These are phyloP conservation scores for Pseudopediastrum boryanum DNA, from an alignment of 139 green algal species.

Conservation along the genomic window DNA sequence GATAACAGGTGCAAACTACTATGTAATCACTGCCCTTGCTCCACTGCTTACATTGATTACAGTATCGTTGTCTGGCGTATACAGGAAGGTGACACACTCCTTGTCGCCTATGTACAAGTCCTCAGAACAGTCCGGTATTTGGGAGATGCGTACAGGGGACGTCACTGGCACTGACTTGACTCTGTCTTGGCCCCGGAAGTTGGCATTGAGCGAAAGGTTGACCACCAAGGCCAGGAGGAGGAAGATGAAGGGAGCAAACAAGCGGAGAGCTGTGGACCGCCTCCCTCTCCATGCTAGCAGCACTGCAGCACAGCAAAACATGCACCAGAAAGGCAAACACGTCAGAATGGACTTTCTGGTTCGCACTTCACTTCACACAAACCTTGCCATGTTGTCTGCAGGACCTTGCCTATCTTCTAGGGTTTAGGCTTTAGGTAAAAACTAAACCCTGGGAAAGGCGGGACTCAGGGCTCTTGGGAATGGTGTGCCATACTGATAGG, in stretches of 20 bases:
- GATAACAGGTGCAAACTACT: too few species aligned
- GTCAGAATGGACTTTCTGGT: too few species aligned
- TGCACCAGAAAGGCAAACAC: not conserved
- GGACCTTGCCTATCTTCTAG: too few species aligned
- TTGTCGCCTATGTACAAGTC: conserved; percentile 68
- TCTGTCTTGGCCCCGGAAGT: conserved; percentile 34
- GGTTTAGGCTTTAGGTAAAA: too few species aligned
- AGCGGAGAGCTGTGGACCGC: conserved; percentile 71
- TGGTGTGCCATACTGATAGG: too few species aligned
- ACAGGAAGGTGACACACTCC: conserved; percentile 79
- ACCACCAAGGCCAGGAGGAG: conserved; percentile 85
- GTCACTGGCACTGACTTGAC: conserved; percentile 18
- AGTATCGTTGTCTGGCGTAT: conserved; percentile 59
- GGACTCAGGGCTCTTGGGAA: too few species aligned
- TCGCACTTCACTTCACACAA: too few species aligned
- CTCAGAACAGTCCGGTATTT: conserved; percentile 61
- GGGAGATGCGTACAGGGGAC: conserved; percentile 14
- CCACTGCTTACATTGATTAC: conserved; percentile 12
- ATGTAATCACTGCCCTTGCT: too few species aligned
- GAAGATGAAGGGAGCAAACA: conserved; percentile 84
- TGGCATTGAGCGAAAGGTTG: conserved; percentile 54
- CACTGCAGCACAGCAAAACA: conserved; percentile 23
- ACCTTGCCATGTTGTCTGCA: too few species aligned
- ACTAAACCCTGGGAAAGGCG: too few species aligned
- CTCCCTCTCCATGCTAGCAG: conserved; percentile 77